Percentiles rank a stretch among this genome's conserved stretches.
phyloP scores from a whole-genome alignment of 129 eudicot genomes.

The Artemisia tridentata region DNA sequence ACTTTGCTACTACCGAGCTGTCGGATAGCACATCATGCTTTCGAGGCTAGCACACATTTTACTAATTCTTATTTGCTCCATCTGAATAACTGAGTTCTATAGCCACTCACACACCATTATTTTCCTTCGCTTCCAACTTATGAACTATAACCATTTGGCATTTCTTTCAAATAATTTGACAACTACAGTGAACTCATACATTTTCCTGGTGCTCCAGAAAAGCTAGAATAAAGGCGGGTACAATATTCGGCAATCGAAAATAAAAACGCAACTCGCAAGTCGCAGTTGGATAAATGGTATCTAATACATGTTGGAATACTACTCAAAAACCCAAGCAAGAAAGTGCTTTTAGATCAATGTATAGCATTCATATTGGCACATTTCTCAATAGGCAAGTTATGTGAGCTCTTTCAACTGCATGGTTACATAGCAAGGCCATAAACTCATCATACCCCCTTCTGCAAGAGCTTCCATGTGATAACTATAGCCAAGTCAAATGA shows the following conservation, averaged over 20 bases:
- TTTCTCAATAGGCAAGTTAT: background rate
- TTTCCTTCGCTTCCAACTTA: no score
- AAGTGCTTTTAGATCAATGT: background rate
- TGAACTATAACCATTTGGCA: background rate
- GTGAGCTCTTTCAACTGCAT: background rate
- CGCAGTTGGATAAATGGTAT: background rate
- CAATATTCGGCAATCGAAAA: background rate
- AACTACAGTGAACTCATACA: background rate
- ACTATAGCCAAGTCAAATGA: constrained; percentile 11
- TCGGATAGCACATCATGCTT: background rate
- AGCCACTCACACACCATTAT: no score
- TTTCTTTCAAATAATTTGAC: background rate
- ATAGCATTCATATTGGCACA: background rate
- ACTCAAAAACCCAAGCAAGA: background rate
- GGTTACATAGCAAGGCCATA: background rate
- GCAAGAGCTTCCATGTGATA: constrained; percentile 4
- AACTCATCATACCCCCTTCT: background rate
- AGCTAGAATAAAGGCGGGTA: background rate
- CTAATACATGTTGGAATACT: background rate
- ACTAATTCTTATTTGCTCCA: no score
- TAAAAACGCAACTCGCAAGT: background rate
- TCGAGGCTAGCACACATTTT: no score
- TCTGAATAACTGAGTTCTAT: no score
- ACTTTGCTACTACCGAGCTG: background rate
- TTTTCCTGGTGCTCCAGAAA: background rate